Evolutionary conservation across 2,329 filamentous ascomycete species (phyloP).

Genomic region (Calonectria montana): DNA sequence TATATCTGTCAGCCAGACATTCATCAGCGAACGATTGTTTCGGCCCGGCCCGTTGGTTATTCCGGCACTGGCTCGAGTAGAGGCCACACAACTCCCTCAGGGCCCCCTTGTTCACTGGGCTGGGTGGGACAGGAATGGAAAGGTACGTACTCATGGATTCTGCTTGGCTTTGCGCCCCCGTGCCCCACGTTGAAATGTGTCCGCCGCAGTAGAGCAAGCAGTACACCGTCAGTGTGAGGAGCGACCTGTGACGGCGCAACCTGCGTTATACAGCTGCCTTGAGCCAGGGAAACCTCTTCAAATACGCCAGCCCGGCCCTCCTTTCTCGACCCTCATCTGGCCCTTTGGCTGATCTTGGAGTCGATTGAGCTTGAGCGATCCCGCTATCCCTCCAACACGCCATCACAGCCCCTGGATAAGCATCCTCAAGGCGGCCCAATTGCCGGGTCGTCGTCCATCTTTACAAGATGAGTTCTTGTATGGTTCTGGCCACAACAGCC

Average conservation of each 20-base stretch:
- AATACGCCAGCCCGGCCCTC: constrained; percentile 11
- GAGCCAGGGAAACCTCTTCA: constrained; percentile 28
- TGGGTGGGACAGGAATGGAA: neutral
- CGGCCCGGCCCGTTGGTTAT: constrained; percentile 27
- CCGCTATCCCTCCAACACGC: constrained; percentile 12
- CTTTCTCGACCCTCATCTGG: constrained; percentile 5
- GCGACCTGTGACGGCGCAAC: constrained; percentile 40
- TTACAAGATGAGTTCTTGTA: constrained; percentile 55
- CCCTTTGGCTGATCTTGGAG: constrained; percentile 29
- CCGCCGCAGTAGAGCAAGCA: constrained; percentile 37
- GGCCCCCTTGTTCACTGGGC: neutral
- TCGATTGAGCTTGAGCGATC: constrained; percentile 38
- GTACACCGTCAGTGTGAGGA: constrained; percentile 38
- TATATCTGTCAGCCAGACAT: too few relatives aligned
- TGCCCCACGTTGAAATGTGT: constrained; percentile 47
- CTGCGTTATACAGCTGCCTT: constrained; percentile 42
- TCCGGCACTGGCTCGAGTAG: constrained; percentile 5
- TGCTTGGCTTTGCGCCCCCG: constrained; percentile 24
- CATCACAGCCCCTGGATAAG: constrained; percentile 40
- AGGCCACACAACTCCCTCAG: neutral
- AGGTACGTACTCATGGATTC: constrained; percentile 31
- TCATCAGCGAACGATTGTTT: neutral
- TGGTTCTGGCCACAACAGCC: constrained; percentile 26
- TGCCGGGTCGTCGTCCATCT: constrained; percentile 43
- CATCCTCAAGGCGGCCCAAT: constrained; percentile 45